Base-by-base conservation (phyloP, 768 basidiomycete genomes). In the Lactarius quietus region DNA sequence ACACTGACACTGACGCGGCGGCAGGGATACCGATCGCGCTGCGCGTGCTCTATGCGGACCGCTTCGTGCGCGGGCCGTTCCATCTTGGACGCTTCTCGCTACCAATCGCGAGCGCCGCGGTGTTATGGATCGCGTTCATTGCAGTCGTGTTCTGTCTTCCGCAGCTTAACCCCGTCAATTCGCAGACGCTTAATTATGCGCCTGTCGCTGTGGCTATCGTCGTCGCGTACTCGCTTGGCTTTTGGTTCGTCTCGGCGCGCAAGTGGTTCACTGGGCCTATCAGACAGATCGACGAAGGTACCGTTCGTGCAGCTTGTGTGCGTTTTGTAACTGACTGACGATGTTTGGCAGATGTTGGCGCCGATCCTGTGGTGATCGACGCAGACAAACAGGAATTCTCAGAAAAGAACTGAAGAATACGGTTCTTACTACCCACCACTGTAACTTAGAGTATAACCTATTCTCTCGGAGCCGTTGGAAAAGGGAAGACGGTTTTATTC, bases 121-220 rank as follows among this genome's bases (percentile, higher is more conserved):
- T 86, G n/a, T 17, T 75, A 20, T 92, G 90, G 89, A 90, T 91
- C 38, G 71, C 70, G 0, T 89, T 89, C 73, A 91, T 93, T 69
- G 78, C 87, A 6, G 84, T 92, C 70, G 84, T 80, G 6, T 92
- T 92, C 74, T 85, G 90, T 69, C 80, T 93, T 1, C 89, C 88
- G 8, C 82, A 86, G 74, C 75, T 82, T 33, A 90, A 87, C 71
- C 88, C 88, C 8, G 88, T 92, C 55, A 76, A 84, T 68, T 82
- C 84, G 0, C 83, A 89, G 71, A 89, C 89, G 2, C 77, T 92
- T 66, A 92, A 90, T 73, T 93, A 91, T 71, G 75, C 89, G 0
- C 81, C 87, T 48, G 89, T 91, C 10, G 90, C 89, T 3, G 87
- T 91, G 28, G 89, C 86, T 0, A 88, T 90, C 68, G 87, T 93